A percentile compares a stretch with the other conserved stretches of the same genome.
Conservation (phyloP, 1,284 basidiomycete species). For the Tilletiaria anomala region DNA sequence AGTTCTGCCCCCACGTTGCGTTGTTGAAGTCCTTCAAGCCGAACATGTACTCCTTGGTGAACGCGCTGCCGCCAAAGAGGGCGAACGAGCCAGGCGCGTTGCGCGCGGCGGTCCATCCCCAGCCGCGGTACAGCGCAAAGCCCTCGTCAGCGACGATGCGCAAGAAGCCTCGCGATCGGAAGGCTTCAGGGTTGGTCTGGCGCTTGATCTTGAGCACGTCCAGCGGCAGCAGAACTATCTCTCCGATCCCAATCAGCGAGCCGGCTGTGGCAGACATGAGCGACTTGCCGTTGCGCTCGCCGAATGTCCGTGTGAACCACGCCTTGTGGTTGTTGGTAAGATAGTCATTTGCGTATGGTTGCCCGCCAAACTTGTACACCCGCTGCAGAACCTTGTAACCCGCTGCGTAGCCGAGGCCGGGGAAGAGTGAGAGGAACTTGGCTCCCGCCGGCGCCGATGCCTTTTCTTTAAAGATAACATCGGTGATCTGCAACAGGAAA, state of each 20-base stretch:
- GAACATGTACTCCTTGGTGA: slow-evolving; percentile 85
- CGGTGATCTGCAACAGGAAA: slow-evolving; percentile 47
- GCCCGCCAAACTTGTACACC: slow-evolving; percentile 75
- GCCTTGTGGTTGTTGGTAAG: slow-evolving; percentile 63
- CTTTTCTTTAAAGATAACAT: slow-evolving; percentile 74
- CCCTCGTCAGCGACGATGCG: slow-evolving; percentile 87
- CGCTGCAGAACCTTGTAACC: slow-evolving; percentile 56
- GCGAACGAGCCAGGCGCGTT: slow-evolving; percentile 94
- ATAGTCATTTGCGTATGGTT: slow-evolving; percentile 92
- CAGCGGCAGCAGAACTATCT: slow-evolving; percentile 84
- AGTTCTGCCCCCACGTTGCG: slow-evolving; percentile 80
- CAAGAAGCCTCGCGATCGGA: slow-evolving; percentile 54
- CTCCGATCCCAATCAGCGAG: slow-evolving; percentile 53
- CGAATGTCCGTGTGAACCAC: slow-evolving; percentile 67
- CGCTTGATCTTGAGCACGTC: slow-evolving; percentile 97
- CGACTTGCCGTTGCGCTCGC: slow-evolving; percentile 89
- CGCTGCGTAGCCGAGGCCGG: slow-evolving; percentile 87
- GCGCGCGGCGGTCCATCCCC: slow-evolving; percentile 97
- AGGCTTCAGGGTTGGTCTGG: slow-evolving; percentile 36
- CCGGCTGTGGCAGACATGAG: slow-evolving; percentile 91
- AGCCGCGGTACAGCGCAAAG: slow-evolving; percentile 75
- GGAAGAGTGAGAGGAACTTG: slow-evolving; percentile 82
- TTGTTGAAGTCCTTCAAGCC: slow-evolving; percentile 74
- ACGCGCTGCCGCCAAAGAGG: slow-evolving; percentile 77
- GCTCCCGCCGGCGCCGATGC: slow-evolving; percentile 50